Evolutionary conservation across 192 early-diverging fungal genomes (phyloP).

Genomic region (Linnemannia schmuckeri): DNA sequence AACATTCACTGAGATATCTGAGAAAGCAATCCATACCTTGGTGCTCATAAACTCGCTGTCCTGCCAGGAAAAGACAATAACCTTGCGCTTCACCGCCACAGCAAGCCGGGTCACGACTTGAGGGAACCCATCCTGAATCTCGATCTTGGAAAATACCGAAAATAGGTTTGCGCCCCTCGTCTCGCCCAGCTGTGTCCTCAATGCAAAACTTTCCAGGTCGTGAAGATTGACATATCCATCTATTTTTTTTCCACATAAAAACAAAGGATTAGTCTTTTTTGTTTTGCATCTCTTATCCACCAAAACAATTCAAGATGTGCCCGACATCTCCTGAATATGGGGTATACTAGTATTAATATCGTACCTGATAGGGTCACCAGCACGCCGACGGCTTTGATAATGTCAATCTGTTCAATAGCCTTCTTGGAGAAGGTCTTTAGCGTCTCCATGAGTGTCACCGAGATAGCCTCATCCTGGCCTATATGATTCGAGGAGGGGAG

Average conservation of each 20-base stretch:
- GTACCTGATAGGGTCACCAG: slow-evolving; percentile 77
- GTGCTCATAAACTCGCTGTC: slow-evolving; percentile 79
- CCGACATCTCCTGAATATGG: background rate
- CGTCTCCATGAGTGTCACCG: slow-evolving; percentile 73
- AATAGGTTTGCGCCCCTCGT: slow-evolving; percentile 84
- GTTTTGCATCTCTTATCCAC: background rate
- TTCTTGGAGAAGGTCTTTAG: slow-evolving; percentile 77
- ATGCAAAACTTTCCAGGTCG: slow-evolving; percentile 79
- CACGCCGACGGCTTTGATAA: slow-evolving; percentile 80
- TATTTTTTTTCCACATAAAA: slow-evolving; percentile 23
- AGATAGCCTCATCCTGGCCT: slow-evolving; percentile 63
- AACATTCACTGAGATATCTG: background rate
- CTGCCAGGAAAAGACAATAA: slow-evolving; percentile 82
- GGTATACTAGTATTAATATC: background rate
- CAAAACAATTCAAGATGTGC: background rate
- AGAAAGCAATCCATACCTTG: slow-evolving; percentile 50
- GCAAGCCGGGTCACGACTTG: slow-evolving; percentile 80
- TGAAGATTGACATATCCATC: slow-evolving; percentile 81
- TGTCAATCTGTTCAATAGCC: slow-evolving; percentile 79
- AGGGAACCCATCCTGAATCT: slow-evolving; percentile 73
- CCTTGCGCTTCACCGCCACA: slow-evolving; percentile 76
- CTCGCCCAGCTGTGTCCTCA: slow-evolving; percentile 74
- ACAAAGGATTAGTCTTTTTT: background rate
- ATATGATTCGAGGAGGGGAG: background rate
- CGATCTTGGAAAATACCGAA: slow-evolving; percentile 78